Evolutionary conservation across 2,329 filamentous ascomycete species (phyloP), one percentile per base, ranked within the genome.

Genomic region (Colletotrichum shisoi): DNA sequence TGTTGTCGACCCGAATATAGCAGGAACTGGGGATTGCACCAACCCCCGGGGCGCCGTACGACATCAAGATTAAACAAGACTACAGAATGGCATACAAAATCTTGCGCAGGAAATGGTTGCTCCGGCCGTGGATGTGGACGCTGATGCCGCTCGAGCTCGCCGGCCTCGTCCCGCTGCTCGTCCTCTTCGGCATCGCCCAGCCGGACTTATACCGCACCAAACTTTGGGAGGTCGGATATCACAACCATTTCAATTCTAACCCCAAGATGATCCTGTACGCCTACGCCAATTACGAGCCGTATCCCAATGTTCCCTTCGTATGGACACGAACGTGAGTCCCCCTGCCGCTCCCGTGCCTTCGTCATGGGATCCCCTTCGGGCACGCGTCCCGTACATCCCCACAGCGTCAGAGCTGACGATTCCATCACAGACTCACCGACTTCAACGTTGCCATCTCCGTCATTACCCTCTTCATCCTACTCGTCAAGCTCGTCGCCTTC

Each of bases 391-490:
- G 8, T 8, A n/a, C 48, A 51, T 34, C 1, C 17, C 27, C 9
- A n/a, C 27, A n/a, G 15, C 27, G 17, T 24, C 13, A 57, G 21
- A 60, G n/a, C 51, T 67, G 19, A 70, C 56, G 17, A 48, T 40
- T 44, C 54, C 24, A 40, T 2, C n/a, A 37, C 74, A 94, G 91
- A 63, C 81, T 92, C 69, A 93, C 91, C 54, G 83, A 89, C 71
- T 92, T 86, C 79, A 93, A 94, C 74, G 87, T 93, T 71, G 89
- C 89, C 74, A 89, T 93, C 71, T 90, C 90, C 44, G 85, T 94
- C 71, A 81, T 93, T 61, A 89, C 87, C 65, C 89, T 91, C 76
- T 94, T 94, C 81, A 83, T 93, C 75, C 84, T 92, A 69, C 84
- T 94, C 51, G 81, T 84, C 76, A 93, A 93, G 81, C 82, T 86